phyloP scores from a whole-genome alignment of 2,329 filamentous ascomycete species.

The Ophiostoma angusticollis region DNA sequence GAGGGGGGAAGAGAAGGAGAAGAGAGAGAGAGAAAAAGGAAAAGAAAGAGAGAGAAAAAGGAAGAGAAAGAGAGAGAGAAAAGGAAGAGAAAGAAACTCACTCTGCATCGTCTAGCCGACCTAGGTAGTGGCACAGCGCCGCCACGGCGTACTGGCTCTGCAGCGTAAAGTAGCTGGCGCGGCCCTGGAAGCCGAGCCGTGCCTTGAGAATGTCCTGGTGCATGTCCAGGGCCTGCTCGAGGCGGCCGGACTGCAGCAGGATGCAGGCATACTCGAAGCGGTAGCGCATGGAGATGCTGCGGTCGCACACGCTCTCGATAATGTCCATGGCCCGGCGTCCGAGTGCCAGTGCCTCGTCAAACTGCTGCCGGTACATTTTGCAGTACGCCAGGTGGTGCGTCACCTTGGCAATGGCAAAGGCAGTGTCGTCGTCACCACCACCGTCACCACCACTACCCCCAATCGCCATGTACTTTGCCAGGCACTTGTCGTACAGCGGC shows the following conservation, averaged over 20 bases:
- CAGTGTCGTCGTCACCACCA: background rate
- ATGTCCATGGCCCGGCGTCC: conserved; percentile 5
- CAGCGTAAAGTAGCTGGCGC: conserved; percentile 13
- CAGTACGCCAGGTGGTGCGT: conserved; percentile 13
- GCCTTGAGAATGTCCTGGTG: conserved; percentile 11
- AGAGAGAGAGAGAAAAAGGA: background rate
- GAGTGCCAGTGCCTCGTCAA: conserved; percentile 7
- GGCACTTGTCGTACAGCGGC: conserved; percentile 11
- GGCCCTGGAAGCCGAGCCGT: conserved; percentile 12
- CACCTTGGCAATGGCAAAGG: conserved; percentile 13
- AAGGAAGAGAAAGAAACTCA: background rate
- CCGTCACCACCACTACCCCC: background rate
- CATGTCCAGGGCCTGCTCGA: conserved; percentile 7
- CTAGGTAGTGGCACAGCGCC: conserved; percentile 10
- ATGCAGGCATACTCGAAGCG: conserved; percentile 12
- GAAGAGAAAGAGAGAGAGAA: background rate
- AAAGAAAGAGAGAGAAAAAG: background rate
- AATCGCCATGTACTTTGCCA: conserved; percentile 6
- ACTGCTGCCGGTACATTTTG: conserved; percentile 11
- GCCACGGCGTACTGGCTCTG: conserved; percentile 13
- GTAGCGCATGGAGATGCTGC: conserved; percentile 11
- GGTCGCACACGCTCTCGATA: conserved; percentile 9
- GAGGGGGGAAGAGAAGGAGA: background rate
- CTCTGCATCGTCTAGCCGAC: conserved; percentile 11
- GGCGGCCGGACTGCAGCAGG: conserved; percentile 10